Base-by-base conservation (phyloP, 768 basidiomycete species). In the Pleurotus citrinopileatus region DNA sequence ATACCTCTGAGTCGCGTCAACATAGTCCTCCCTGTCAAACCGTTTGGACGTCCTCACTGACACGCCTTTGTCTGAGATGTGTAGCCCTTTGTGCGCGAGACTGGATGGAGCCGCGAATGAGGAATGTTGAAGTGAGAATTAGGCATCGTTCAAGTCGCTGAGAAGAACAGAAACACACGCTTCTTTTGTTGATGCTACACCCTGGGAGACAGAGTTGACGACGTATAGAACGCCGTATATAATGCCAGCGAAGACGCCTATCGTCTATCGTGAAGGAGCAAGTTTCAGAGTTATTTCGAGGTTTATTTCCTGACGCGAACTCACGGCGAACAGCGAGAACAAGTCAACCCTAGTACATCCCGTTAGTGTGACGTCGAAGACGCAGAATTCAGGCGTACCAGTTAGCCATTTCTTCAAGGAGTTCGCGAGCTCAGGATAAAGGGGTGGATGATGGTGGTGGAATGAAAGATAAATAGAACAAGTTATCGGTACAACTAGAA, bases 1-100 rank as follows among this genome's bases (percentile, higher is more conserved):
- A 57, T 53, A 87, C 87, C 87, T 71, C 62, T 89, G 88, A 13
- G 87, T 89, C 5, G 86, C 85, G 61, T 89, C 86, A 2, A 89
- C 70, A 56, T 89, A 89, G 37, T 79, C 76, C 51, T 86, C 81
- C 36, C 83, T 73, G 56, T 82, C 81, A 57, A 85, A 77, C 4
- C 77, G 74, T 55, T 75, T 78, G 19, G 74, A 65, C 1, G 86
- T 89, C 68, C 86, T 87, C 38, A 90, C 72, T 0, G 84, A 78
- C 10, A 89, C 73, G 3, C 88, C 88, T 3, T 71, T 70, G n/a
- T 73, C 66, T 0, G 85, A 82, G 42, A 89, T 66, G 26, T 80
- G 67, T 45, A 83, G 68, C 6, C 87, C 87, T 56, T 72, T 75
- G 8, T 70, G 69, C 65, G 84, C 81, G 44, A 89, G 69, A 42